Conservation (phyloP, 2,329 filamentous ascomycete species). For the Trichoderma sp. region DNA sequence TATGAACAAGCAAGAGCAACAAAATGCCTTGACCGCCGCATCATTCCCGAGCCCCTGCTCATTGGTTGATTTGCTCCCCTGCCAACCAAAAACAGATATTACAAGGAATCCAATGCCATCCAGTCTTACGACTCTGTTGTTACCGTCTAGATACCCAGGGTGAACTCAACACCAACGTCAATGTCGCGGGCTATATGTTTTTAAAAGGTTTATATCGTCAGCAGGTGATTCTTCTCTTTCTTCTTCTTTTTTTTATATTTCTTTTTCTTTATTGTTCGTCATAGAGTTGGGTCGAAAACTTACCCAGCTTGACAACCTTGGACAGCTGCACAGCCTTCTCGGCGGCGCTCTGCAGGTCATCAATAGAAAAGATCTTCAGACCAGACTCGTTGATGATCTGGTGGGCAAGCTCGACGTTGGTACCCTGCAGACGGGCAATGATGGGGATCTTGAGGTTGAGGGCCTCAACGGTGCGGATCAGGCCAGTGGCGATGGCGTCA, state of each 20-base stretch:
- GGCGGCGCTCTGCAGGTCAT: slow-evolving; percentile 93
- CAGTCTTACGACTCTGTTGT: slow-evolving; percentile 14
- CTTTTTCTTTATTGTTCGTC: neutral
- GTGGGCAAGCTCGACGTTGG: slow-evolving; percentile 94
- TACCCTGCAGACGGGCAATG: slow-evolving; percentile 94
- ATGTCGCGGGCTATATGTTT: slow-evolving; percentile 73
- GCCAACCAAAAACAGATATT: slow-evolving; percentile 26
- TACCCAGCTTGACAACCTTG: slow-evolving; percentile 98
- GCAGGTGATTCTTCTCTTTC: neutral
- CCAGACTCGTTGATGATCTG: slow-evolving; percentile 93
- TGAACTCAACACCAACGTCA: slow-evolving; percentile 94
- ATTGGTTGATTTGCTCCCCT: slow-evolving; percentile 22
- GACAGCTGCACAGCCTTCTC: slow-evolving; percentile 99
- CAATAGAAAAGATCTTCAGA: slow-evolving; percentile 99
- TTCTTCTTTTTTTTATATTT: neutral
- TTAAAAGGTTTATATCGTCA: neutral
- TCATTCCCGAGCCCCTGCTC: slow-evolving; percentile 17
- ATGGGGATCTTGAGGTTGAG: slow-evolving; percentile 97
- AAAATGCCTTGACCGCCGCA: slow-evolving; percentile 17
- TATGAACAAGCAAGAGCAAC: slow-evolving; percentile 3
- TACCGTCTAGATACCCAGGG: slow-evolving; percentile 75
- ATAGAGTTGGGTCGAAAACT: slow-evolving; percentile 40
- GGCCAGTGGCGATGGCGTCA: slow-evolving; percentile 92
- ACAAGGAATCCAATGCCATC: slow-evolving; percentile 25
- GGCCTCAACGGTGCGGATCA: slow-evolving; percentile 90